Evolutionary conservation across 2,329 filamentous ascomycete species (phyloP), one percentile per base, ranked within the genome.

Genomic region (Periconia sp.): DNA sequence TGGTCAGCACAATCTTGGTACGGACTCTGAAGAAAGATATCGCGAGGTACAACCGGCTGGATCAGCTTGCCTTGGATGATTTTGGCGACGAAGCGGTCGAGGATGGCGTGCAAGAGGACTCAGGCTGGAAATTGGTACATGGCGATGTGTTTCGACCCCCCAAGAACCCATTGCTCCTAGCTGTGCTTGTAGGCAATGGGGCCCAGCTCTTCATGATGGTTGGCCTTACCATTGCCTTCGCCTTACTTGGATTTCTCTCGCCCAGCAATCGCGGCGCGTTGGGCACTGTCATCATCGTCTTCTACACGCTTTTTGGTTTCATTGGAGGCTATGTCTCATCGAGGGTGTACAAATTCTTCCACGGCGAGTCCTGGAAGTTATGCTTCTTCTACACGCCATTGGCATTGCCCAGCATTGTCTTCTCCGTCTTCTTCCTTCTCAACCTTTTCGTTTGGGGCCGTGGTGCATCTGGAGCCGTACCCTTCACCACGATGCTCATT

Each of bases 191-290:
- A 41, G 94, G 94, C 54, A 97, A 95, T 70, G 94, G 94, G 56
- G 91, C 91, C 11, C 94, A 99, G 76, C 85, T 99, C 3, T 97
- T 99, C 74, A 92, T 96, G 73, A 99, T 99, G 93, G 90, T 92
- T 1, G 94, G 91, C 31, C 87, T 92, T 69, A 97, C 94, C 45
- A 96, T 99, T 65, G 74, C 86, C 20, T 97, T 99, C 68, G 94
- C 94, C 0, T 85, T 97, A 9, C 83, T 99, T 44, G 94, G 94
- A 30, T 96, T 99, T 76, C 82, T 99, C 14, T 97, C 93, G 0
- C 94, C 94, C 0, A 96, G 92, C 10, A 97, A 97, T 72, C 91
- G 94, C 63, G 94, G 94, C 43, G 95, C 92, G 47, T 83, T 99
- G 35, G 92, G 91, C 45, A 97, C 93, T 3, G 91, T 95, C 59